phyloP scores from a whole-genome alignment of 495 filamentous ascomycete species.

The Rhypophila decipiens region DNA sequence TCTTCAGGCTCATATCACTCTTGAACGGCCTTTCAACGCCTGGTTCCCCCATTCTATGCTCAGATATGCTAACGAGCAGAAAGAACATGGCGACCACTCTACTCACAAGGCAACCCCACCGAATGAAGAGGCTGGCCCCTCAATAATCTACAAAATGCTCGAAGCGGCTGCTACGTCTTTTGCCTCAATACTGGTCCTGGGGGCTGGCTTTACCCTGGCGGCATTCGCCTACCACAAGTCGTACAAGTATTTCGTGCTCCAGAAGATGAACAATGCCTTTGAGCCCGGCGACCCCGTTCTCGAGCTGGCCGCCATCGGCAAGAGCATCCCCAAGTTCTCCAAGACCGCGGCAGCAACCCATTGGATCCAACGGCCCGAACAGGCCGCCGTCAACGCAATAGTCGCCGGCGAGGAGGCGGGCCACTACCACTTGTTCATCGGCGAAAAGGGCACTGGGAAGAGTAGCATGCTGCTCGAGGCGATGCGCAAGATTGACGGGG shows the following conservation, averaged over 20 bases:
- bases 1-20: not conserved
- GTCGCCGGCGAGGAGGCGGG: conserved; percentile 61
- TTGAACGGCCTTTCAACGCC: not conserved
- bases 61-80: not conserved
- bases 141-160: conserved; percentile 62
- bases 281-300: conserved; percentile 85
- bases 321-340: conserved; percentile 41
- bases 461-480: conserved; percentile 91
- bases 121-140: conserved; percentile 21
- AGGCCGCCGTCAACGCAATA: conserved; percentile 69
- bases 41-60: not conserved
- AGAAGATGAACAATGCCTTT: conserved; percentile 94
- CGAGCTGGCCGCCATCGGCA: conserved; percentile 71
- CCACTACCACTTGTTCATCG: conserved; percentile 89
- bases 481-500: conserved; percentile 84
- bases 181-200: conserved; percentile 77
- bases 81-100: not conserved
- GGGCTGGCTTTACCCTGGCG: conserved; percentile 59
- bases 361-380: conserved; percentile 80
- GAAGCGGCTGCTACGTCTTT: conserved; percentile 82
- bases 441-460: conserved; percentile 95
- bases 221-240: conserved; percentile 81
- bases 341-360: conserved; percentile 54
- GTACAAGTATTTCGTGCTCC: conserved; percentile 82
- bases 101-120: conserved; percentile 10